Evolutionary conservation across 441 rosid species (phyloP), one percentile per base, ranked within the genome.

Genomic region (Brassica hybrid): DNA sequence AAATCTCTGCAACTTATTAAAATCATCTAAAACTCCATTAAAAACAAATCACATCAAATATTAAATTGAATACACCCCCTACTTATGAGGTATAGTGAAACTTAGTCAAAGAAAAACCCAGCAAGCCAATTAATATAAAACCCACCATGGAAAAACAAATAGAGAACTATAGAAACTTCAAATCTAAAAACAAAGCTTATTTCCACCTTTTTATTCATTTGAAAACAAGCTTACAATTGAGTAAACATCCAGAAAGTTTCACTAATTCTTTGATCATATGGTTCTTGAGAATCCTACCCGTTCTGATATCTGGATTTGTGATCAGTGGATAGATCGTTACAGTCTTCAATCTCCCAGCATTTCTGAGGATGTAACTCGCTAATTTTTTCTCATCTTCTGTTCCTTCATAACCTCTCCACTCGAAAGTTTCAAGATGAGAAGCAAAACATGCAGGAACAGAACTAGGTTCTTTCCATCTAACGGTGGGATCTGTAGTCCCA

Each of bases 271-370:
- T 69, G 23, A 4, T 38, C 72, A 68, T 67, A 50, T 2, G 12
- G 10, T 10, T 52, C 50, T n/a, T 67, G 60, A 23, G n/a, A 21
- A 50, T 17, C 59, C 0, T 8, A 17, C 38, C 50, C 63, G 1
- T 5, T 17, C 2, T 69, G 19, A 16, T 16, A 50, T 68, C 61
- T 1, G 17, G 48, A 16, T 69, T 45, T 18, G 50, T 11, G 54
- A 71, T 60, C 43, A 71, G 2, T 25, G 67, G 58, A 60, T 41
- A 71, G 58, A 71, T 9, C 25, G 67, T 60, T 21, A 19, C 66
- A 19, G 5, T 14, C 43, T 71, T 60, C 75, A 71, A 71, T 43
- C 27, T 23, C 67, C 23, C 6, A 71, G 67, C 75, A 43, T 71
- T 38, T 60, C 13, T 41, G 1, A 59, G 13, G 58, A 60, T 60